Evolutionary conservation across 2,329 filamentous ascomycete species (phyloP), one percentile per base, ranked within the genome.

Genomic region (Ophiostoma montium): DNA sequence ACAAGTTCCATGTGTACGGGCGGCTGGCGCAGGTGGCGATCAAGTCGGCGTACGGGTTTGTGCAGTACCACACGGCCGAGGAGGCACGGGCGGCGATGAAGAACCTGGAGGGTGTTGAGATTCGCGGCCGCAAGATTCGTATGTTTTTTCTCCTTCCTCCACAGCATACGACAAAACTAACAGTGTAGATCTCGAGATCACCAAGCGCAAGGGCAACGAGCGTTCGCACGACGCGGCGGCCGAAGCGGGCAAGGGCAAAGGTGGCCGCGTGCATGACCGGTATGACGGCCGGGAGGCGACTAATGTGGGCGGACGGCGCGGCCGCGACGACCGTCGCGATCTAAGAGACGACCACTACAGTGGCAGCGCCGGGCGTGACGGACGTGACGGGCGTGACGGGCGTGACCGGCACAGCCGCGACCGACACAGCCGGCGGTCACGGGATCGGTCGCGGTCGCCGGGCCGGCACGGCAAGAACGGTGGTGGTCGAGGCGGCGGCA

Each of bases 11-110:
- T 60, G 76, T 74, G 50, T 89, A 87, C 61, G 92, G 92, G 48
- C 82, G 82, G 53, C 71, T 98, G 43, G 90, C 89, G 2, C 92
- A 98, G 62, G 92, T 96, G 52, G 94, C 88, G 1, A 86, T 96
- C 58, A 96, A 96, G 65, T 88, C 92, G 56, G 89, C 89, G 1
- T 96, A 95, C 65, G 92, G 92, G 1, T 98, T 96, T 61, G 88
- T 96, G 33, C 92, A 96, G 62, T 98, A 94, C 56, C 75, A 95
- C 56, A 82, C 86, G 30, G 69, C 80, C 4, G 71, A 75, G 2
- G 82, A 90, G 59, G 94, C 88, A 55, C 71, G 76, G 50, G 71
- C 73, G 42, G 90, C 90, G 5, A 74, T 96, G 57, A 72, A 84
- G 33, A 74, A 74, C 33, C 80, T 95, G 53, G 86, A 96, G 64